A percentile compares a stretch with the other conserved stretches of the same genome.
Evolutionary conservation across 2,329 filamentous ascomycete species (phyloP).

Genomic region (Ophiocordyceps camponoti-floridani): DNA sequence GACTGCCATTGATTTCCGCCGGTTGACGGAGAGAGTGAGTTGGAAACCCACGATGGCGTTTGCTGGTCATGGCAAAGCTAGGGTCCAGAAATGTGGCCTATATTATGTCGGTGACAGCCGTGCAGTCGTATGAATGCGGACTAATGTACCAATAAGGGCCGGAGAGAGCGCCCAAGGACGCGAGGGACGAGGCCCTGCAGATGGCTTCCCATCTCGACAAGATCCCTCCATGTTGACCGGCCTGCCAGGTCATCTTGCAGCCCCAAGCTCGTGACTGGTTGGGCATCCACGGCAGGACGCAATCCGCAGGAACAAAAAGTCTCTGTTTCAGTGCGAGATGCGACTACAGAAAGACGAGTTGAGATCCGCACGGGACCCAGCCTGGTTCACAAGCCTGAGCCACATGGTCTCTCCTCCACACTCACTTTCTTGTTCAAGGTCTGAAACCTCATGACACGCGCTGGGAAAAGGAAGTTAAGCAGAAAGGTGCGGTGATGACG

Average conservation of each 20-base stretch:
- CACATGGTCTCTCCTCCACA: neutral
- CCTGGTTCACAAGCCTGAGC: neutral
- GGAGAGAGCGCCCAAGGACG: no score
- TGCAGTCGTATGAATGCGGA: no score
- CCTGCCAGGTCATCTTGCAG: neutral
- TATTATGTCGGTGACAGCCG: no score
- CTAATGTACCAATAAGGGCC: no score
- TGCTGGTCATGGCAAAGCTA: no score
- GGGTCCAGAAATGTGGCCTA: no score
- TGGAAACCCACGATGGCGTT: no score
- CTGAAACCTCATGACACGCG: neutral
- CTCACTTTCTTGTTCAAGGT: neutral
- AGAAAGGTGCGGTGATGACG: neutral
- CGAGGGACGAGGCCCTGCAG: neutral
- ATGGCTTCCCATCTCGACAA: neutral
- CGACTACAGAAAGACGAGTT: neutral
- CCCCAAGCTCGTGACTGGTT: neutral
- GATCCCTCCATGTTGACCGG: neutral
- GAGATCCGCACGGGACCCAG: neutral
- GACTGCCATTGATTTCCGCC: no score
- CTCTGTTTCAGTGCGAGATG: neutral
- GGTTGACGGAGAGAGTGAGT: no score
- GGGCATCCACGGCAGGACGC: neutral
- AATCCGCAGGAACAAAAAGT: neutral
- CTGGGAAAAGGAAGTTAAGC: neutral